Percentiles rank a stretch among this genome's conserved stretches.
Evolutionary conservation across 1,139 yeast genomes (phyloP).

Genomic region (Scheffersomyces titani): DNA sequence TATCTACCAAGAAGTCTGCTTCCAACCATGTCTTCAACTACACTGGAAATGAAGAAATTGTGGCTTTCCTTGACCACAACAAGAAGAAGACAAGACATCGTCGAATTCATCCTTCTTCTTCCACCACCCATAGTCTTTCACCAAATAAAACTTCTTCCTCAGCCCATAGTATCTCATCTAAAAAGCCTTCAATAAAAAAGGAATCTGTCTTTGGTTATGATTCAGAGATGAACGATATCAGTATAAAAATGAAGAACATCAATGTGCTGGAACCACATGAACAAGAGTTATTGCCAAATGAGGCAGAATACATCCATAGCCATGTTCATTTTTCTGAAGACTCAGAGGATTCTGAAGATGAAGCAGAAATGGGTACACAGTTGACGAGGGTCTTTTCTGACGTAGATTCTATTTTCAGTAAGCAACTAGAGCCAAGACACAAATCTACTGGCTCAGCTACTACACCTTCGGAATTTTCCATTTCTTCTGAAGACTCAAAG

Average conservation of each 20-base stretch:
- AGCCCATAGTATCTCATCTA: background rate
- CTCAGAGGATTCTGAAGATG: constrained; percentile 6
- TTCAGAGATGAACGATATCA: constrained; percentile 7
- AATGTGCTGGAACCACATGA: background rate
- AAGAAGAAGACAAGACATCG: background rate
- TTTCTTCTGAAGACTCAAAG: background rate
- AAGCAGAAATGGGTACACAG: constrained; percentile 2
- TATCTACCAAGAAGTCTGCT: background rate
- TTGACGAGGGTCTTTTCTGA: constrained; percentile 18
- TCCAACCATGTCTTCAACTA: background rate
- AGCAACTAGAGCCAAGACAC: constrained; percentile 7
- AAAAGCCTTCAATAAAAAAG: background rate
- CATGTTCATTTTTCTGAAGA: constrained; percentile 1
- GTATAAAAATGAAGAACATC: background rate
- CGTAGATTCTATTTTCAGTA: constrained; percentile 24
- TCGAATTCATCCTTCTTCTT: background rate
- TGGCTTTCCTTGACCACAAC: background rate
- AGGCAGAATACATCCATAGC: constrained; percentile 6
- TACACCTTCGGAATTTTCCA: background rate
- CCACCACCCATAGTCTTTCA: background rate
- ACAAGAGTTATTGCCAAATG: background rate
- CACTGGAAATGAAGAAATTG: background rate
- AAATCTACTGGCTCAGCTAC: background rate
- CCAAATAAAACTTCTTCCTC: background rate
- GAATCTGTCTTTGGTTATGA: constrained; percentile 2